Base-by-base conservation (phyloP, 2,329 filamentous ascomycete genomes). In the Ilyonectria mors-panacis region DNA sequence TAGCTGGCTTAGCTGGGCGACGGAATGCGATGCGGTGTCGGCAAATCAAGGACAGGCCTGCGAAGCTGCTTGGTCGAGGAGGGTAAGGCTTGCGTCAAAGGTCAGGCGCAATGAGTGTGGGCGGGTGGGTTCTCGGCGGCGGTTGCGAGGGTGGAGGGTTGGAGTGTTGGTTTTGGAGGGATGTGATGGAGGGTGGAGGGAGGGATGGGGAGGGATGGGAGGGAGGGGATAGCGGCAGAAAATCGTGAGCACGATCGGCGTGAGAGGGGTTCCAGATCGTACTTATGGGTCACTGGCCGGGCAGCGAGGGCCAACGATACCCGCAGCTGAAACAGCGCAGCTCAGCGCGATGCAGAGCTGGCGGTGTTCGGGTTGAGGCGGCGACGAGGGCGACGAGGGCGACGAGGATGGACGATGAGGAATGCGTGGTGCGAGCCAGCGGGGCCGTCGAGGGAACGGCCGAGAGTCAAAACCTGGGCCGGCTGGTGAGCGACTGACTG, bases 221-320 rank as follows among this genome's bases (percentile, higher is more conserved):
- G 10, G 30, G 42, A 47, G 54, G 65, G 59, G 63, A 51, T 51
- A 51, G 62, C 70, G 73, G 71, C 73, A 75, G 73, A 75, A 67
- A 74, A 73, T 70, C 66, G 28, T 35, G 63, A 62, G 44, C 35
- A 67, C 62, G 73, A 75, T 75, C 73, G 71, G 73, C 73, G 73
- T 75, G 73, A 75, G 73, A n/a, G 28, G 73, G 71, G 73, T 69
- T 71, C 73, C 71, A 74, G 73, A 75, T 75, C 71, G 70, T 63
- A 55, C 62, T 67, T 63, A 70, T 74, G 68, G 73, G 66, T 71
- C 72, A 65, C 64, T 68, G 51, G 44, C 53, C 45, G 10, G 53
- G 42, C 63, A 56, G 56, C 57, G 45, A 69, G 54, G 47, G 59
- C 58, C 59, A 69, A 65, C 53, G 58, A 61, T 58, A 55, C 57